Percentiles rank a stretch among this genome's conserved stretches.
Conservation (phyloP, 306 rosid species). For the Trifolium dubium region DNA sequence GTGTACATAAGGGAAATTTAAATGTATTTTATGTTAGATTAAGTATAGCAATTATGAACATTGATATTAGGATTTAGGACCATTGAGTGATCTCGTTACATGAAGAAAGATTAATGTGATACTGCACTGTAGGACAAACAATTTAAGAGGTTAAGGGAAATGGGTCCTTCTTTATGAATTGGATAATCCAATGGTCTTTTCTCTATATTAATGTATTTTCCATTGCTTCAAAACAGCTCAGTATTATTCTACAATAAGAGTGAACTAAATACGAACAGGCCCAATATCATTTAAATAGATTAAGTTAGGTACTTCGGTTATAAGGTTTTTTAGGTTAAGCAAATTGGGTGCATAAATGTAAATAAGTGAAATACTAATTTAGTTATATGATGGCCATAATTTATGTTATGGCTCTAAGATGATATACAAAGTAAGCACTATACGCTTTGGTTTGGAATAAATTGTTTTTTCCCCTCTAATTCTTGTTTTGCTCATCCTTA, state of each 20-base stretch:
- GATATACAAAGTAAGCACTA: constrained; percentile 11
- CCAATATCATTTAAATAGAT: not conserved
- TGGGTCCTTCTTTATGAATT: not conserved
- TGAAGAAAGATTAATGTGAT: not conserved
- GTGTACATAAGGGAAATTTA: not conserved
- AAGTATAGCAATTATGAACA: not conserved
- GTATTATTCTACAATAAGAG: not conserved
- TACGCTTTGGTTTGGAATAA: constrained; percentile 28
- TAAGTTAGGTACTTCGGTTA: not conserved
- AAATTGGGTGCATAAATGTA: too few relatives aligned
- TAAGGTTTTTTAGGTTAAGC: too few relatives aligned
- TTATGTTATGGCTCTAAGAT: constrained; percentile 20
- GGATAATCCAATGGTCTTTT: not conserved
- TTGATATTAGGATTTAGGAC: not conserved
- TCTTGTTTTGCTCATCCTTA: constrained; percentile 14
- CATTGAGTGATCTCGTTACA: not conserved
- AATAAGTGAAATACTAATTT: too few relatives aligned
- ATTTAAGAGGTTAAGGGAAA: not conserved
- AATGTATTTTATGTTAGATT: not conserved
- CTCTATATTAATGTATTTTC: not conserved
- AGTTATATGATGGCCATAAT: constrained; percentile 2
- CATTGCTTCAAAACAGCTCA: not conserved
- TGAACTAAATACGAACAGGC: not conserved
- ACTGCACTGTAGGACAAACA: not conserved
- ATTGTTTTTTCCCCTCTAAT: not conserved